These are phyloP conservation scores for Phytophthora nicotianae DNA, from an alignment of 352 stramenopile genomes.

Conservation along the genomic window DNA sequence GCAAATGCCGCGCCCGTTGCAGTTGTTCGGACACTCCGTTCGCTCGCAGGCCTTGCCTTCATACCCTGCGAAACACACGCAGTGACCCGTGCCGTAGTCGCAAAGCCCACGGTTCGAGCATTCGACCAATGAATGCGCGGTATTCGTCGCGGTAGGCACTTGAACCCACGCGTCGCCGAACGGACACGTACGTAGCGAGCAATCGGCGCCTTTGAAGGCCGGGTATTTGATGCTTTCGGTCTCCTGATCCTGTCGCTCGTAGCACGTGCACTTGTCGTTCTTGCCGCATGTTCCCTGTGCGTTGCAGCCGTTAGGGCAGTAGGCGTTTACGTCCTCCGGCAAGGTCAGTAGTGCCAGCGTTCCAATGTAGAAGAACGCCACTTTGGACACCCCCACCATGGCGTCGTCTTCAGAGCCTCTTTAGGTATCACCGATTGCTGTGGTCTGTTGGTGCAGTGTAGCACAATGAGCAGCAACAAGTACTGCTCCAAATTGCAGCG, in stretches of 20 bases:
- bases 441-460: conserved; percentile 16
- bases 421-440: conserved; percentile 8
- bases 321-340: conserved; percentile 44
- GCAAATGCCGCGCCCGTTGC: conserved; percentile 93
- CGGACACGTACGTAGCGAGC: conserved; percentile 80
- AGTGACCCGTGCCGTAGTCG: conserved; percentile 90
- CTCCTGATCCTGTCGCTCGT: conserved; percentile 73
- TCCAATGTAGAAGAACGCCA: conserved; percentile 43
- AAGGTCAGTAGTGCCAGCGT: conserved; percentile 40
- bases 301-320: conserved; percentile 87
- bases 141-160: conserved; percentile 64
- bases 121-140: conserved; percentile 81
- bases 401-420: neutral
- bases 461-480: conserved; percentile 15
- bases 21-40: conserved; percentile 95
- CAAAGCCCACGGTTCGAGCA: conserved; percentile 95
- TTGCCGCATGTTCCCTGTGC: conserved; percentile 85
- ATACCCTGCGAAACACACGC: conserved; percentile 90
- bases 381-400: conserved; percentile 53
- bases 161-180: conserved; percentile 71
- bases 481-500: neutral
- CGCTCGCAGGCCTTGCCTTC: conserved; percentile 92
- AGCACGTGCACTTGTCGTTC: conserved; percentile 94
- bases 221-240: conserved; percentile 39
- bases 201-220: conserved; percentile 78